phyloP scores from a whole-genome alignment of 257 asterid species.

The Plantago major region DNA sequence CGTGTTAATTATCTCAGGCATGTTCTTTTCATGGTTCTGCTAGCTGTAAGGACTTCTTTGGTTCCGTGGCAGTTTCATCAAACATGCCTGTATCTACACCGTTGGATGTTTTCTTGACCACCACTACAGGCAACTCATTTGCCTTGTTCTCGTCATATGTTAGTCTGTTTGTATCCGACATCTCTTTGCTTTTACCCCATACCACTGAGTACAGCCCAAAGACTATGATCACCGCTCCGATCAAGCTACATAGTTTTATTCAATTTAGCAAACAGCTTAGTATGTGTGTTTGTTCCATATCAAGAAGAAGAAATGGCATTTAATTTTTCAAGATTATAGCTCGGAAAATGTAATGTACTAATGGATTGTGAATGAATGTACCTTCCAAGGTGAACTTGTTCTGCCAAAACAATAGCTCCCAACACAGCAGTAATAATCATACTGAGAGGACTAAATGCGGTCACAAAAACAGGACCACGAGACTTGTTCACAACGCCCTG shows the following conservation, averaged over 20 bases:
- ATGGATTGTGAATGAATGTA: slow-evolving; percentile 18
- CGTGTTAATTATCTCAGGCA: background rate
- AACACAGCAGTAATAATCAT: slow-evolving; percentile 83
- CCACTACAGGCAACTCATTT: slow-evolving; percentile 34
- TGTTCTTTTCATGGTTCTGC: background rate
- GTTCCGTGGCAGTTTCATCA: slow-evolving; percentile 11
- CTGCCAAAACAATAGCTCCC: slow-evolving; percentile 65
- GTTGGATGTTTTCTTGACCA: slow-evolving; percentile 14
- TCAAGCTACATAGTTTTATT: slow-evolving; percentile 37
- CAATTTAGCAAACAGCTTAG: background rate
- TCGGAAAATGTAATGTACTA: background rate
- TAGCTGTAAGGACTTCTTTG: slow-evolving; percentile 3
- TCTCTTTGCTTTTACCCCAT: slow-evolving; percentile 88
- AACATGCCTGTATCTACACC: slow-evolving; percentile 14
- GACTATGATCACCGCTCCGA: slow-evolving; percentile 76
- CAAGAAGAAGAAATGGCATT: too few species aligned
- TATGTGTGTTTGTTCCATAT: background rate
- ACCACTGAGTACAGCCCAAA: slow-evolving; percentile 75
- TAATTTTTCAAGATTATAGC: background rate
- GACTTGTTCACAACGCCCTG: slow-evolving; percentile 75
- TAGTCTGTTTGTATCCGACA: slow-evolving; percentile 18
- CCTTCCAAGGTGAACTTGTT: slow-evolving; percentile 91
- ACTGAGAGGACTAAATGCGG: slow-evolving; percentile 85
- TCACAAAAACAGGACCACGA: slow-evolving; percentile 88
- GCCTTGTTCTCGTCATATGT: slow-evolving; percentile 22